Evolutionary conservation across 768 basidiomycete genomes (phyloP).

Genomic region (Podaxis carcinomalis): DNA sequence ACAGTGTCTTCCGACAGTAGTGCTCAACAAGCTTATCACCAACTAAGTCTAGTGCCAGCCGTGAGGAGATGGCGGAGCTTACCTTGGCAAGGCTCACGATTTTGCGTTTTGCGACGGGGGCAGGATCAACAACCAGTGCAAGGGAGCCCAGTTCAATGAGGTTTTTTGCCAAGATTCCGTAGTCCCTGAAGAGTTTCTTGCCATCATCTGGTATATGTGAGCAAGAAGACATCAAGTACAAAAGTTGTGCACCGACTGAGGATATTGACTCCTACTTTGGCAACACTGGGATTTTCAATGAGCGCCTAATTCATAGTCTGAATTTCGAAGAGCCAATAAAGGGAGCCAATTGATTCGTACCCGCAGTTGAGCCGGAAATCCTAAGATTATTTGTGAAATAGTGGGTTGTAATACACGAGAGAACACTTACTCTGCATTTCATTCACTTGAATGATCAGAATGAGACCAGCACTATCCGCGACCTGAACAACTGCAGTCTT

Average conservation of each 20-base stretch:
- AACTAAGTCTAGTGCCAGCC: not conserved
- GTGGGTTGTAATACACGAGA: not conserved
- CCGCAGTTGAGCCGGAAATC: constrained; percentile 26
- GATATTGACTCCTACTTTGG: constrained; percentile 31
- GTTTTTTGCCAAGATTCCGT: constrained; percentile 30
- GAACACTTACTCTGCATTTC: constrained; percentile 24
- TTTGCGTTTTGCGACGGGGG: constrained; percentile 18
- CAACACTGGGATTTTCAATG: constrained; percentile 24
- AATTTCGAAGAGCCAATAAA: not conserved
- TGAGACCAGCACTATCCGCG: constrained; percentile 24
- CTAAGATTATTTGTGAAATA: constrained; percentile 12
- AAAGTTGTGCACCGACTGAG: constrained; percentile 19
- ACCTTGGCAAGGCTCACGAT: constrained; percentile 31
- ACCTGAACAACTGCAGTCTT: constrained; percentile 28
- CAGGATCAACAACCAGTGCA: constrained; percentile 26
- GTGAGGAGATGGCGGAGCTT: not conserved
- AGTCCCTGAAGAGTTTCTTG: constrained; percentile 33
- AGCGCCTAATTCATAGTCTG: constrained; percentile 18
- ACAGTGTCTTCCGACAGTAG: constrained; percentile 27
- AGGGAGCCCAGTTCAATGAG: constrained; percentile 32
- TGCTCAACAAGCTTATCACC: constrained; percentile 23
- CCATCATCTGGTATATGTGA: constrained; percentile 26
- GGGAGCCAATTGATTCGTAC: not conserved
- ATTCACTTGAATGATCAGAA: constrained; percentile 28
- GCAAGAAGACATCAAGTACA: not conserved